Percentiles rank a stretch among this genome's conserved stretches.
Evolutionary conservation across 2,329 filamentous ascomycete species (phyloP).

Genomic region (Neocatenulostroma microsporum): DNA sequence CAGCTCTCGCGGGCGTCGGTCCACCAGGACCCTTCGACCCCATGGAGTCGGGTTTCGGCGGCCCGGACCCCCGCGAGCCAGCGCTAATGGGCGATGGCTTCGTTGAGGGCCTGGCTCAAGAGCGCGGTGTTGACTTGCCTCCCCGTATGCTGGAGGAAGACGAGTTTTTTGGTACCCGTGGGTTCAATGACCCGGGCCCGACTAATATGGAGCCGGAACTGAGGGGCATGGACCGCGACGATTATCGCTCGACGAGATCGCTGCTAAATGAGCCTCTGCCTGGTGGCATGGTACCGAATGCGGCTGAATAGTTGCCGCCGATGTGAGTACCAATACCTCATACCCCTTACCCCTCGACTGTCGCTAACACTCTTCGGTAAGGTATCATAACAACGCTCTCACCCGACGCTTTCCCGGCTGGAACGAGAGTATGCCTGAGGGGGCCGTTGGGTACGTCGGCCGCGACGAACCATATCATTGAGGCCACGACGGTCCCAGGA

Average conservation of each 20-base stretch:
- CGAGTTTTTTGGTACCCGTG: background rate
- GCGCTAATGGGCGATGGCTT: no score
- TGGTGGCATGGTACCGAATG: background rate
- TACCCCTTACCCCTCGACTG: background rate
- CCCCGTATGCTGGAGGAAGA: background rate
- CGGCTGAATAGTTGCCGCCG: background rate
- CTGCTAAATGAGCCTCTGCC: constrained; percentile 1
- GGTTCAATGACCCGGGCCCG: background rate
- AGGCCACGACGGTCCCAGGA: constrained; percentile 2
- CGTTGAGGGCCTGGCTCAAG: no score
- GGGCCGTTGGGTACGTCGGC: constrained; percentile 4
- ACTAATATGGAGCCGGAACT: no score
- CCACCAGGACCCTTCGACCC: background rate
- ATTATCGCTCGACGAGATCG: background rate
- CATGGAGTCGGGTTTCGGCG: background rate
- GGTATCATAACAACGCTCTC: background rate
- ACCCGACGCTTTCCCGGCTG: background rate
- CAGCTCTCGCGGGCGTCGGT: background rate
- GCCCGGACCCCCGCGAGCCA: background rate
- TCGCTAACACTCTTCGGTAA: background rate
- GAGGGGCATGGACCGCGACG: background rate
- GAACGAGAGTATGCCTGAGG: constrained; percentile 13
- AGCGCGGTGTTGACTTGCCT: background rate
- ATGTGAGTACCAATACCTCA: background rate
- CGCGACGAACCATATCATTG: background rate